These are phyloP conservation scores for Boletellus emodensis DNA, from an alignment of 768 basidiomycete genomes.

Conservation along the genomic window DNA sequence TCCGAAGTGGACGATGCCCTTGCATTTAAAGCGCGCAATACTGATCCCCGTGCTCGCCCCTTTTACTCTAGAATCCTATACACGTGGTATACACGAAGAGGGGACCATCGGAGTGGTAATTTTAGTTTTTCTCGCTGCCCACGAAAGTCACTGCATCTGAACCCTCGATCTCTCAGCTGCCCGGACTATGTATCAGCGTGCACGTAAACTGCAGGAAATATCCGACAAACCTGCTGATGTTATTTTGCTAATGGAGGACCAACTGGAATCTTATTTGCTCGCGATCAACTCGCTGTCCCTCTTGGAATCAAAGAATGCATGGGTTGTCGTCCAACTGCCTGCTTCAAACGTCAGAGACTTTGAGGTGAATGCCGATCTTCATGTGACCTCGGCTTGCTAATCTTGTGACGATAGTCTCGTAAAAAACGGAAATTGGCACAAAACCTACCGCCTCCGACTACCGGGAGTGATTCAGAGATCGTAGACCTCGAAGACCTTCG, in stretches of 20 bases:
- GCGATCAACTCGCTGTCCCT: slow-evolving; percentile 87
- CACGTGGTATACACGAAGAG: slow-evolving; percentile 83
- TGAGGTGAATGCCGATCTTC: slow-evolving; percentile 36
- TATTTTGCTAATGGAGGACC: slow-evolving; percentile 55
- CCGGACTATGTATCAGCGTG: slow-evolving; percentile 89
- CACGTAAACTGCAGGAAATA: slow-evolving; percentile 62
- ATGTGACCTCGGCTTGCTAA: slow-evolving; percentile 17
- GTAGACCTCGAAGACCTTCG: slow-evolving; percentile 77
- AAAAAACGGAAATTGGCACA: slow-evolving; percentile 72
- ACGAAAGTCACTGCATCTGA: slow-evolving; percentile 15
- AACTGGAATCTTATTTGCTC: slow-evolving; percentile 75
- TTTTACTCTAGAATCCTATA: slow-evolving; percentile 91
- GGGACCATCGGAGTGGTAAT: slow-evolving; percentile 90
- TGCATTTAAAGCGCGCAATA: slow-evolving; percentile 90
- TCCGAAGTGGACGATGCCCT: slow-evolving; percentile 86
- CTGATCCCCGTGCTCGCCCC: slow-evolving; percentile 80
- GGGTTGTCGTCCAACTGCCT: slow-evolving; percentile 67
- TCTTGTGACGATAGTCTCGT: slow-evolving; percentile 42
- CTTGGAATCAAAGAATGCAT: slow-evolving; percentile 75
- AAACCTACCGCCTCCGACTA: slow-evolving; percentile 75
- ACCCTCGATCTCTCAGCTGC: slow-evolving; percentile 56
- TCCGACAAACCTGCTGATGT: slow-evolving; percentile 34
- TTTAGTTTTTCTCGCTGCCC: slow-evolving; percentile 18
- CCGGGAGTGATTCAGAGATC: slow-evolving; percentile 64
- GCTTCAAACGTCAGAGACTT: slow-evolving; percentile 43